These are phyloP conservation scores for Microdochium paspali DNA, from an alignment of 2,329 filamentous ascomycete genomes.

Conservation along the genomic window DNA sequence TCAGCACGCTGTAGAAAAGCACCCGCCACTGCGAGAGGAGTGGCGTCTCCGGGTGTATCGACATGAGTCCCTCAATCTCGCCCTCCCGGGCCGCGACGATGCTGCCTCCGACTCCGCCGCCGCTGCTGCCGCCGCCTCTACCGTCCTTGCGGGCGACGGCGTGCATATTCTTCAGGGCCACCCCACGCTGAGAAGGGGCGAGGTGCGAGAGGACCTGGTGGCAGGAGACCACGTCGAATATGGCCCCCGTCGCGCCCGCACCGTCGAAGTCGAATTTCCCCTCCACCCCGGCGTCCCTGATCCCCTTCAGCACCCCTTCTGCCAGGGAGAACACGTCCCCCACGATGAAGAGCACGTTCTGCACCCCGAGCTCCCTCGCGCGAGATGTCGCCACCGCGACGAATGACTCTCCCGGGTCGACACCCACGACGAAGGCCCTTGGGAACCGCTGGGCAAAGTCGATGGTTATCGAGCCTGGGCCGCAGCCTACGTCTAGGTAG, in stretches of 20 bases:
- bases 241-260: background rate
- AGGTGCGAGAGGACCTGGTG: background rate
- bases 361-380: background rate
- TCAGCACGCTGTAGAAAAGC: background rate
- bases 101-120: background rate
- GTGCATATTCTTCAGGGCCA: background rate
- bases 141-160: background rate
- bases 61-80: background rate
- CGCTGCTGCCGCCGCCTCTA: no score
- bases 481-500: background rate
- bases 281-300: background rate
- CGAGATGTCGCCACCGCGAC: background rate
- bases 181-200: background rate
- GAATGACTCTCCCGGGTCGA: background rate
- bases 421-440: background rate
- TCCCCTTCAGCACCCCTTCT: background rate
- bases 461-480: background rate
- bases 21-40: background rate
- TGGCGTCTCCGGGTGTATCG: background rate
- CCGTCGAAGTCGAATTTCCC: background rate
- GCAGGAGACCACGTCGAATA: background rate
- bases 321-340: background rate
- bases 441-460: background rate
- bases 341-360: background rate
- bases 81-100: background rate